These are phyloP conservation scores for Neurospora sp. DNA, from an alignment of 2,329 filamentous ascomycete species.

Conservation along the genomic window DNA sequence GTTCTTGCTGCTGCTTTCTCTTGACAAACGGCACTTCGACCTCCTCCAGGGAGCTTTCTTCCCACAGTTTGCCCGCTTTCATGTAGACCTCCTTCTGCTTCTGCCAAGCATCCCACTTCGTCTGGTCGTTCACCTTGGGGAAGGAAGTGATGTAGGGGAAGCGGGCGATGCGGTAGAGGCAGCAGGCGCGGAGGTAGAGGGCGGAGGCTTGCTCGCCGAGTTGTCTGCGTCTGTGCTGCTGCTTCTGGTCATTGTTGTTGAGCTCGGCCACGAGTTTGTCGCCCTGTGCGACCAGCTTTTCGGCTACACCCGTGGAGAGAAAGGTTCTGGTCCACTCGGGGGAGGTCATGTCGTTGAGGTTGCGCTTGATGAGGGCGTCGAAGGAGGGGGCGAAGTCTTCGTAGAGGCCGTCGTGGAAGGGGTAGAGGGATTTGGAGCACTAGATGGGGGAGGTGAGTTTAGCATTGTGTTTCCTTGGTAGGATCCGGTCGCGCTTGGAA, in stretches of 20 bases:
- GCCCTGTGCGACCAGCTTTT: conserved; percentile 43
- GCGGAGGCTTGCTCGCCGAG: conserved; percentile 41
- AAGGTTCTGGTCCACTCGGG: conserved; percentile 55
- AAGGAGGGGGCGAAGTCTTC: conserved; percentile 64
- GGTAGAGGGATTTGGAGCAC: conserved; percentile 55
- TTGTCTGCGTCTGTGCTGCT: background rate
- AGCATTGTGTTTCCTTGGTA: background rate
- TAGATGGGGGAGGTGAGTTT: conserved; percentile 11
- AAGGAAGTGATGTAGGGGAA: conserved; percentile 48
- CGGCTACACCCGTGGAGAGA: conserved; percentile 42
- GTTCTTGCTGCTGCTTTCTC: conserved; percentile 25
- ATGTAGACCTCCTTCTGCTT: conserved; percentile 54
- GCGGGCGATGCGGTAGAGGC: conserved; percentile 62
- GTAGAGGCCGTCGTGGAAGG: conserved; percentile 62
- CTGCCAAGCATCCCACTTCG: conserved; percentile 54
- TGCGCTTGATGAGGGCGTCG: conserved; percentile 47
- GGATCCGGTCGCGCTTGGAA: background rate
- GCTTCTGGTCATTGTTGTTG: conserved; percentile 20
- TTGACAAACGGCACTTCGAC: conserved; percentile 38
- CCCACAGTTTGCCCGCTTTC: conserved; percentile 44
- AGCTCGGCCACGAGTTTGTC: conserved; percentile 37
- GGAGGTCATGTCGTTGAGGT: conserved; percentile 56
- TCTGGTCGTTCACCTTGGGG: conserved; percentile 27
- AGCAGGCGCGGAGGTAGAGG: conserved; percentile 59
- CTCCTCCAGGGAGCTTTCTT: conserved; percentile 46